Evolutionary conservation across 31 red algal genomes (phyloP).

Genomic region (Odonthalia washingtoniensis): DNA sequence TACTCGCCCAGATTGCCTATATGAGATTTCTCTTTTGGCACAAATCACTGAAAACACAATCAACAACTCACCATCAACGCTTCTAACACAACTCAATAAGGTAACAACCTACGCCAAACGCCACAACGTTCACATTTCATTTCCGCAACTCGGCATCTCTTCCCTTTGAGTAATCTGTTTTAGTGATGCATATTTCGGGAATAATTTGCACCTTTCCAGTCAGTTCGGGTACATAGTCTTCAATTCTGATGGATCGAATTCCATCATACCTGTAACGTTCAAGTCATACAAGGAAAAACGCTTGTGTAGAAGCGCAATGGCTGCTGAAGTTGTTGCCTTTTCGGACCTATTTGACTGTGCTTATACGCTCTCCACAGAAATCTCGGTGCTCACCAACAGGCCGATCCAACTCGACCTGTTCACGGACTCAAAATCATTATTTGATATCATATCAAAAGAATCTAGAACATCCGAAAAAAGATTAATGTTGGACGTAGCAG

Average conservation of each 20-base stretch:
- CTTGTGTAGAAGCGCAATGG: conserved; percentile 13
- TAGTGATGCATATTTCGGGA: conserved; percentile 41
- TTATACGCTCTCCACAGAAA: conserved; percentile 6
- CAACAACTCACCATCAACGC: neutral
- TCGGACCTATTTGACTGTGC: conserved; percentile 40
- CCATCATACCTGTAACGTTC: conserved; percentile 1
- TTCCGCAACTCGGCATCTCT: neutral
- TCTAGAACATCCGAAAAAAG: no score
- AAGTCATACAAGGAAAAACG: conserved; percentile 29
- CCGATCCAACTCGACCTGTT: conserved; percentile 10
- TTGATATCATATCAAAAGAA: no score
- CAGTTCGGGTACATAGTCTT: conserved; percentile 47
- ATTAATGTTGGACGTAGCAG: no score
- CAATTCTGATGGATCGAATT: neutral
- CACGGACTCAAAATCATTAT: no score
- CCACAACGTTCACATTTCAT: conserved; percentile 13
- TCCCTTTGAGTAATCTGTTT: conserved; percentile 21
- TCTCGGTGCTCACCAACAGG: neutral
- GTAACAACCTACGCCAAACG: neutral
- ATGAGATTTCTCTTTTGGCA: conserved; percentile 17
- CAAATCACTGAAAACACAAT: conserved; percentile 15
- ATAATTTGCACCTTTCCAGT: conserved; percentile 22
- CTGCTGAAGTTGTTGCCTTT: conserved; percentile 39
- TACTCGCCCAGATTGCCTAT: conserved; percentile 11
- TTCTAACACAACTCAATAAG: conserved; percentile 1